phyloP scores from a whole-genome alignment of 257 asterid species.

The Solanum pinnatisectum region DNA sequence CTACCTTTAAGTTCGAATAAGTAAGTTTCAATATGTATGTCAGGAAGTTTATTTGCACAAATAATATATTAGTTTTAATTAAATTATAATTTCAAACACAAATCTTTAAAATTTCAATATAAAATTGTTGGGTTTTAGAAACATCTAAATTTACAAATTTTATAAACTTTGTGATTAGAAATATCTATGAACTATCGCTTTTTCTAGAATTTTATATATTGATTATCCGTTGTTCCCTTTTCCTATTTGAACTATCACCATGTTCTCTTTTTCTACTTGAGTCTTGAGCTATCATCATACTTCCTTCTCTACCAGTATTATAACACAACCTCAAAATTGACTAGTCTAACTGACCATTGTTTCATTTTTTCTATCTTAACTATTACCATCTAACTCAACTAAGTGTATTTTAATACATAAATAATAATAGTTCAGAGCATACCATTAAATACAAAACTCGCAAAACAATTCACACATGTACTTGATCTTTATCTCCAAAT shows the following conservation, averaged over 20 bases:
- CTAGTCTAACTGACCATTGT: fast-evolving
- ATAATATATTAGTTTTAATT: no score
- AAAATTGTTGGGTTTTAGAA: not conserved
- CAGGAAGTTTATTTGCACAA: not conserved
- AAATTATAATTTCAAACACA: not conserved
- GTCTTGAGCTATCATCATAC: not conserved
- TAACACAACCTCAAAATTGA: not conserved
- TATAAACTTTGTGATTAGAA: not conserved
- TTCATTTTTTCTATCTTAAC: no score
- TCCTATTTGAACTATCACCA: not conserved
- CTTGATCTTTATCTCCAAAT: not conserved
- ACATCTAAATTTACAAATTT: not conserved
- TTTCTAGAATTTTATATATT: not conserved
- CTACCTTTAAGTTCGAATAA: not conserved
- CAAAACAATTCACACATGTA: not conserved
- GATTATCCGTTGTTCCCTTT: fast-evolving
- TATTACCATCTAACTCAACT: not conserved
- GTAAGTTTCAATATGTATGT: not conserved
- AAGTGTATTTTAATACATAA: not conserved
- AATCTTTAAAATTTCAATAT: not conserved
- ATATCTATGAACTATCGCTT: not conserved
- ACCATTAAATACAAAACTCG: not conserved
- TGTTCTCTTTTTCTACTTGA: not conserved
- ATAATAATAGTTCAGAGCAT: no score
- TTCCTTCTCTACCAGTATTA: not conserved